A percentile compares a stretch with the other conserved stretches of the same genome.
phyloP scores from a whole-genome alignment of 257 asterid species.

The Orobanche coerulescens region DNA sequence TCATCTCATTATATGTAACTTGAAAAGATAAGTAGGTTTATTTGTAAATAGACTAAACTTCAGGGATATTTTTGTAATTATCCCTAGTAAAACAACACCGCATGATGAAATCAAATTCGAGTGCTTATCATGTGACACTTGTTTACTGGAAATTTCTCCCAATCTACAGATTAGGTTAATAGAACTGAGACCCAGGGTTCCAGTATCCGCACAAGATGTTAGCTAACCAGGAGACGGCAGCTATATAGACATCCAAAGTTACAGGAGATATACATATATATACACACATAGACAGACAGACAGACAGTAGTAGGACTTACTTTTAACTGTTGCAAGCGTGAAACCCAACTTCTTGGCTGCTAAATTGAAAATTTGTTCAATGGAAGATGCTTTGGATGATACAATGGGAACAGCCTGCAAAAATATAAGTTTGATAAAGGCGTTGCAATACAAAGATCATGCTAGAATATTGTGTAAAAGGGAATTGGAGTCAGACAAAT shows the following conservation, averaged over 20 bases:
- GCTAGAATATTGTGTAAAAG: slow-evolving; percentile 6
- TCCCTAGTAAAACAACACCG: not conserved
- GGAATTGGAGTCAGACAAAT: slow-evolving; percentile 3
- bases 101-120: not conserved
- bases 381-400: slow-evolving; percentile 55
- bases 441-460: slow-evolving; percentile 8
- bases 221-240: slow-evolving; percentile 3
- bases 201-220: not conserved
- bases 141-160: not conserved
- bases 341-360: slow-evolving; percentile 91
- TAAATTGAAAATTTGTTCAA: slow-evolving; percentile 65
- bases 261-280: no score
- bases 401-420: slow-evolving; percentile 83
- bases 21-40: no score
- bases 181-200: not conserved
- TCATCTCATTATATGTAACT: no score
- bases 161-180: slow-evolving; percentile 16
- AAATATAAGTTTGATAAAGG: slow-evolving; percentile 16
- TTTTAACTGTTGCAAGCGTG: slow-evolving; percentile 45
- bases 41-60: no score
- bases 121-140: slow-evolving; percentile 14
- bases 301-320: slow-evolving; percentile 45
- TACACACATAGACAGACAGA: no score
- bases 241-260: slow-evolving; percentile 10
- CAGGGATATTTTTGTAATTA: no score